Conservation (phyloP, 2,329 filamentous ascomycete species). For the Magnaporthales sp. region DNA sequence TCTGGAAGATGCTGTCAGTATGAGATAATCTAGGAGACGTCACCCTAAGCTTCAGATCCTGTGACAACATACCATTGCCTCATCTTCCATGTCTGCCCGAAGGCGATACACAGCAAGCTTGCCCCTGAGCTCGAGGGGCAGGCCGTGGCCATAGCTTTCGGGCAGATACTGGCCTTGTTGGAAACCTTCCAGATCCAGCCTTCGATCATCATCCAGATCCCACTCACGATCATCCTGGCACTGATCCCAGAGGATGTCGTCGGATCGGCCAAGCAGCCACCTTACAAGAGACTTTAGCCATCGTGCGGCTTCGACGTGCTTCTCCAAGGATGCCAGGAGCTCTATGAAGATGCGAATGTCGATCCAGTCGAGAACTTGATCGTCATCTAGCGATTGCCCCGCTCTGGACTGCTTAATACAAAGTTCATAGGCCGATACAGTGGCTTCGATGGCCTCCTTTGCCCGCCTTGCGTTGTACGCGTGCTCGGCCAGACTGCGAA, state of each 20-base stretch:
- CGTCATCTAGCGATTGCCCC: slow-evolving; percentile 21
- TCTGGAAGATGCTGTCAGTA: slow-evolving; percentile 10
- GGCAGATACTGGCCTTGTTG: slow-evolving; percentile 40
- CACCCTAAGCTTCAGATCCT: too few relatives aligned
- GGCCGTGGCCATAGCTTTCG: slow-evolving; percentile 58
- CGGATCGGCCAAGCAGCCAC: slow-evolving; percentile 70
- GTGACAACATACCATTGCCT: slow-evolving; percentile 46
- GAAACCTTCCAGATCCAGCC: slow-evolving; percentile 54
- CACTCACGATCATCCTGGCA: slow-evolving; percentile 79
- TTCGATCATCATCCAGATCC: slow-evolving; percentile 65
- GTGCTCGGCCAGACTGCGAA: slow-evolving; percentile 48
- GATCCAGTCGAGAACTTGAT: slow-evolving; percentile 55
- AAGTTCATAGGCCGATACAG: slow-evolving; percentile 38
- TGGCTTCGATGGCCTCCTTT: slow-evolving; percentile 29
- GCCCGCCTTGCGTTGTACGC: slow-evolving; percentile 41
- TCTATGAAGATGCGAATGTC: slow-evolving; percentile 82
- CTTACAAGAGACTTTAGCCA: slow-evolving; percentile 66
- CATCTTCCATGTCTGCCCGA: slow-evolving; percentile 55
- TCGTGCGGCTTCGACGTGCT: slow-evolving; percentile 56
- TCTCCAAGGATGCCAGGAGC: slow-evolving; percentile 57
- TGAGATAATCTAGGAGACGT: background rate
- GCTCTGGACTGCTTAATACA: slow-evolving; percentile 34
- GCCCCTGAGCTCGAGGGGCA: slow-evolving; percentile 75
- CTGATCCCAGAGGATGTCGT: slow-evolving; percentile 72
- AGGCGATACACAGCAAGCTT: slow-evolving; percentile 81